Conservation (phyloP, 2,329 filamentous ascomycete species). For the Paramyrothecium sp. region DNA sequence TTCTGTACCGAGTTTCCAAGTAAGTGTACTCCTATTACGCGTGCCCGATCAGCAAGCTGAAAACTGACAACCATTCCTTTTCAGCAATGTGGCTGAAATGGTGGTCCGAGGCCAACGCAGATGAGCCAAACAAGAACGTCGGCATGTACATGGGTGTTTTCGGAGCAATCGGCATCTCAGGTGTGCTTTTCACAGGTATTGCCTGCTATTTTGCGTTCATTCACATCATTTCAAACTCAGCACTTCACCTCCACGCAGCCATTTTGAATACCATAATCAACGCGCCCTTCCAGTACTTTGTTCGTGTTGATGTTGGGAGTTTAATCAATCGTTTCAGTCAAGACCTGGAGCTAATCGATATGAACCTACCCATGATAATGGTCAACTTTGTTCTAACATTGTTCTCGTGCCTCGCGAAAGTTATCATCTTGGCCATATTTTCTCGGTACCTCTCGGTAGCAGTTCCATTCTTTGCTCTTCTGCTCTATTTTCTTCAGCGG, state of each 20-base stretch:
- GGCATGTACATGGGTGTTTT: constrained; percentile 4
- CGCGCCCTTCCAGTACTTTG: too few species aligned
- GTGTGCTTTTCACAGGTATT: neutral
- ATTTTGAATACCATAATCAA: neutral
- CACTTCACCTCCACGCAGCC: neutral
- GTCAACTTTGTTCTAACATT: too few species aligned
- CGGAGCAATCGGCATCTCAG: neutral
- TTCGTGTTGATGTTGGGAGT: too few species aligned
- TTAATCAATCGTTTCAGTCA: constrained; percentile 13
- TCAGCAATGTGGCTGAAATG: constrained; percentile 3
- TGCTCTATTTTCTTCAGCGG: constrained; percentile 34
- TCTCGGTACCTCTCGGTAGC: constrained; percentile 29
- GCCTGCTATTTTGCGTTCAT: neutral
- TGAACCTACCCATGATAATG: too few species aligned
- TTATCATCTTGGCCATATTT: constrained; percentile 20
- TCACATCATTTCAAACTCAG: neutral
- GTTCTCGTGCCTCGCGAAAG: neutral
- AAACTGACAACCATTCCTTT: neutral
- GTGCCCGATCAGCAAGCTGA: too few species aligned
- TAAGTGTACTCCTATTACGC: too few species aligned
- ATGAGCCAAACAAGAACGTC: neutral
- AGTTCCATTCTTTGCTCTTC: constrained; percentile 23
- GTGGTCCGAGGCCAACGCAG: constrained; percentile 1
- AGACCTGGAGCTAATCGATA: constrained; percentile 8
- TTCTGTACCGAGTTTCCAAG: constrained; percentile 5